Evolutionary conservation across 192 early-diverging fungal species (phyloP).

Genomic region (Piromyces sp.): DNA sequence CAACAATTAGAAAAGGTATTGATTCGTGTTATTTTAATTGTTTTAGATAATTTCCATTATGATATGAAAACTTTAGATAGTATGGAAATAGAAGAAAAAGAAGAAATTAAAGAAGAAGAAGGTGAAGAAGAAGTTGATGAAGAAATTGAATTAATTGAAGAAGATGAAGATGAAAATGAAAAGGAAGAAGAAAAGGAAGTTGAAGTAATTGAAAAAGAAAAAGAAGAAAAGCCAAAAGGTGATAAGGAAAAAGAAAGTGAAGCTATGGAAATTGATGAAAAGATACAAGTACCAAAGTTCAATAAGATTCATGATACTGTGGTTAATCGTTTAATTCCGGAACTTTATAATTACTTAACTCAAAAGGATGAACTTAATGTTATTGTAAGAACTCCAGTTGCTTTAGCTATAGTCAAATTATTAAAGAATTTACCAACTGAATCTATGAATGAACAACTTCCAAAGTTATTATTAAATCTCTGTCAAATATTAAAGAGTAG

Average conservation of each 20-base stretch:
- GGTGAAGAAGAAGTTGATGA: constrained; percentile 9
- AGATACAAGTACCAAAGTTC: constrained; percentile 3
- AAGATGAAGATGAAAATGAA: constrained; percentile 13
- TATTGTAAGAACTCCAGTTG: constrained; percentile 69
- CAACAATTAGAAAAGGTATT: constrained; percentile 63
- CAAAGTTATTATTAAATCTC: constrained; percentile 68
- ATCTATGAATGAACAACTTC: constrained; percentile 62
- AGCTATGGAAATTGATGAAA: constrained; percentile 7
- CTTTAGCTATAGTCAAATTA: constrained; percentile 67
- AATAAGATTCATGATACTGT: constrained; percentile 54
- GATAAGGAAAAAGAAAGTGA: constrained; percentile 4
- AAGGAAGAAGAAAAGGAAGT: constrained; percentile 13
- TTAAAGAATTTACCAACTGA: constrained; percentile 58
- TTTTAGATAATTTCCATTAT: constrained; percentile 88
- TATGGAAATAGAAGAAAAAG: constrained; percentile 3
- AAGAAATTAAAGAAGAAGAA: constrained; percentile 9
- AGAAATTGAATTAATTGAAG: constrained; percentile 1
- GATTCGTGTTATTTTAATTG: constrained; percentile 56
- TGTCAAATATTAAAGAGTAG: constrained; percentile 71
- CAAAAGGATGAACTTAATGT: constrained; percentile 54
- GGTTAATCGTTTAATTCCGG: constrained; percentile 62
- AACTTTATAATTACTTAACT: constrained; percentile 51
- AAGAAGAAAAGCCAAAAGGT: constrained; percentile 13
- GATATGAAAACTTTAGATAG: constrained; percentile 42
- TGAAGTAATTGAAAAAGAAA: background rate